Conservation (phyloP, 805 yeast species). For the Hanseniaspora jakobsenii region DNA sequence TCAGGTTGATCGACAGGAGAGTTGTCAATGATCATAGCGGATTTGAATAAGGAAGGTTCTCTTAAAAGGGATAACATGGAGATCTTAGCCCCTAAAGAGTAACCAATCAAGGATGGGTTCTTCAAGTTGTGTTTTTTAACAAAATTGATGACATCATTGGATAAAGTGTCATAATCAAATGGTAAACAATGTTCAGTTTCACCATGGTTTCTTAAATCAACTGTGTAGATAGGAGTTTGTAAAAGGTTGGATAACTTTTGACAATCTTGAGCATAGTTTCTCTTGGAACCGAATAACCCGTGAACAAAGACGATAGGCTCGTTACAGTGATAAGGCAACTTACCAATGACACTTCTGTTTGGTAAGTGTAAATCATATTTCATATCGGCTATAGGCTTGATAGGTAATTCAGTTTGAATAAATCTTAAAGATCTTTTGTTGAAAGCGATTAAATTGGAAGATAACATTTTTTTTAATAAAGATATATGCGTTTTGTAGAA, state of each 20-base stretch:
- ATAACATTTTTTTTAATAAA: constrained; percentile 5
- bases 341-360: constrained; percentile 19
- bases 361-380: constrained; percentile 26
- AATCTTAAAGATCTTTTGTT: constrained; percentile 11
- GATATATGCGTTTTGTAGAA: too few relatives aligned
- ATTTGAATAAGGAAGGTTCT: constrained; percentile 30
- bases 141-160: constrained; percentile 32
- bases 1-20: constrained; percentile 32
- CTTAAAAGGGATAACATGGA: constrained; percentile 35
- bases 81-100: constrained; percentile 44
- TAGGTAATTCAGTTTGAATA: constrained; percentile 18
- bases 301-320: constrained; percentile 35
- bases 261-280: constrained; percentile 32
- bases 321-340: constrained; percentile 20
- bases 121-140: constrained; percentile 26
- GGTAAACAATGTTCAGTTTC: constrained; percentile 33
- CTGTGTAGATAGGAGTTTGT: constrained; percentile 29
- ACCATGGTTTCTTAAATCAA: constrained; percentile 44
- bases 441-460: not conserved
- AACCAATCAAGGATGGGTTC: constrained; percentile 31
- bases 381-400: constrained; percentile 21
- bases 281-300: constrained; percentile 39
- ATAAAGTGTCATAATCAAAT: constrained; percentile 31
- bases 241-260: constrained; percentile 27
- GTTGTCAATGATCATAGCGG: constrained; percentile 37